These are phyloP conservation scores for Dendrocalamus sinicus DNA, from an alignment of 176 grass and related monocot genomes.

Conservation along the genomic window DNA sequence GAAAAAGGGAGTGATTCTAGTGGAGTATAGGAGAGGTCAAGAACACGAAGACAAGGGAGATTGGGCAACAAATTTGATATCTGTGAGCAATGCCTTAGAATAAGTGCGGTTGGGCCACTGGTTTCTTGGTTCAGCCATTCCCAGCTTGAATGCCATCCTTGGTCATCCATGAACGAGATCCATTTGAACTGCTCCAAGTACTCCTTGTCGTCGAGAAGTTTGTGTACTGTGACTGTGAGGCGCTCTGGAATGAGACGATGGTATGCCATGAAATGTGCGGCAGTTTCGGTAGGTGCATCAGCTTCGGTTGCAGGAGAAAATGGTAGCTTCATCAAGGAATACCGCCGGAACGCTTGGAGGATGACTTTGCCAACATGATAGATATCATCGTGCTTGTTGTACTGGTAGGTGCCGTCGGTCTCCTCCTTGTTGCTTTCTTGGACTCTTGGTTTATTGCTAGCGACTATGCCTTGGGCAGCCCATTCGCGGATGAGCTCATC, in stretches of 20 bases:
- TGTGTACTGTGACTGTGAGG: background rate
- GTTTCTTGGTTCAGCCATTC: background rate
- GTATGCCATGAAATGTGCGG: background rate
- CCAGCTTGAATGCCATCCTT: background rate
- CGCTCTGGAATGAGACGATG: background rate
- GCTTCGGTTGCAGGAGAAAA: background rate
- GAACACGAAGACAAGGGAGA: background rate
- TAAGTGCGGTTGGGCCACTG: background rate
- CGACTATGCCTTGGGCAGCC: background rate
- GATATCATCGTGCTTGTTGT: background rate
- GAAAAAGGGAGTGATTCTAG: background rate
- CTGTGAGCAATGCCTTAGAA: background rate
- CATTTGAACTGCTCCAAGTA: background rate
- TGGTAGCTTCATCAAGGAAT: background rate
- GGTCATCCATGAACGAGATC: background rate
- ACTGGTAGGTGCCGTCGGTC: no score
- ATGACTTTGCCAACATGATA: constrained; percentile 21
- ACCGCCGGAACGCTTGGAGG: background rate
- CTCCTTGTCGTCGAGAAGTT: background rate
- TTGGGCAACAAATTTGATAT: background rate
- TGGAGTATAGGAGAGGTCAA: constrained; percentile 39
- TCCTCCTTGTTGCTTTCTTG: background rate
- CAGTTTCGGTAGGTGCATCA: background rate
- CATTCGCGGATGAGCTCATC: constrained; percentile 17
- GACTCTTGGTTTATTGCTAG: background rate